Evolutionary conservation across 2,329 filamentous ascomycete genomes (phyloP).

Genomic region (Leptographium wingfieldii): DNA sequence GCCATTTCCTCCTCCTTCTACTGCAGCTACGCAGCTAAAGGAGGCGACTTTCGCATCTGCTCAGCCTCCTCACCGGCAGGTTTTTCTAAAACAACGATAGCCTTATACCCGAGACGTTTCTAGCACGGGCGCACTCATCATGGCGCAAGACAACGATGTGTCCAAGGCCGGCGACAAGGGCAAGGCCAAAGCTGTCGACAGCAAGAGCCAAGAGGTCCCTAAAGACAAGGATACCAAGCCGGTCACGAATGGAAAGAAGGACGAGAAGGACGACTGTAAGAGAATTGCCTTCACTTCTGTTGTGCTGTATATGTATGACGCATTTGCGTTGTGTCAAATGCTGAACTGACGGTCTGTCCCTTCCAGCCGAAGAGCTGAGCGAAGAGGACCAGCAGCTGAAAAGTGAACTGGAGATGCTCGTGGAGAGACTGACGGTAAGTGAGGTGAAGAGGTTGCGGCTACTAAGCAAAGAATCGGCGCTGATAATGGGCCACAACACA

Average conservation of each 20-base stretch:
- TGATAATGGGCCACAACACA: neutral
- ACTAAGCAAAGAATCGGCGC: neutral
- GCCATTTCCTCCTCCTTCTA: neutral
- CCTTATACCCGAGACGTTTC: neutral
- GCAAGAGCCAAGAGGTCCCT: slow-evolving; percentile 44
- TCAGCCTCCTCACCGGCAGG: neutral
- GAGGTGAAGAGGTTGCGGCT: no score
- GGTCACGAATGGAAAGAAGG: slow-evolving; percentile 62
- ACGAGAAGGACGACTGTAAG: slow-evolving; percentile 45
- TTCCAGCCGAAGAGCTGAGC: slow-evolving; percentile 68
- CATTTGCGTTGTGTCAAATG: neutral
- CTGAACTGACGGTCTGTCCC: neutral
- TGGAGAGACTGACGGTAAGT: slow-evolving; percentile 76
- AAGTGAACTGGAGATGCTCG: slow-evolving; percentile 93
- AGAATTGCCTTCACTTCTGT: neutral
- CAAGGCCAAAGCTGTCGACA: slow-evolving; percentile 80
- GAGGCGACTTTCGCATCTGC: neutral
- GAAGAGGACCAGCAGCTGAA: slow-evolving; percentile 98
- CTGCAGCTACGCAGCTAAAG: neutral
- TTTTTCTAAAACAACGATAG: neutral
- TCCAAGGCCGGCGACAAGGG: slow-evolving; percentile 74
- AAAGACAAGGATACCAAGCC: slow-evolving; percentile 60
- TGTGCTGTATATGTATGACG: slow-evolving; percentile 5
- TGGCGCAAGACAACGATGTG: slow-evolving; percentile 91
- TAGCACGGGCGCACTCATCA: slow-evolving; percentile 23